Percentiles rank a stretch among this genome's conserved stretches.
phyloP scores from a whole-genome alignment of 805 yeast genomes.

The Candida easanensis region DNA sequence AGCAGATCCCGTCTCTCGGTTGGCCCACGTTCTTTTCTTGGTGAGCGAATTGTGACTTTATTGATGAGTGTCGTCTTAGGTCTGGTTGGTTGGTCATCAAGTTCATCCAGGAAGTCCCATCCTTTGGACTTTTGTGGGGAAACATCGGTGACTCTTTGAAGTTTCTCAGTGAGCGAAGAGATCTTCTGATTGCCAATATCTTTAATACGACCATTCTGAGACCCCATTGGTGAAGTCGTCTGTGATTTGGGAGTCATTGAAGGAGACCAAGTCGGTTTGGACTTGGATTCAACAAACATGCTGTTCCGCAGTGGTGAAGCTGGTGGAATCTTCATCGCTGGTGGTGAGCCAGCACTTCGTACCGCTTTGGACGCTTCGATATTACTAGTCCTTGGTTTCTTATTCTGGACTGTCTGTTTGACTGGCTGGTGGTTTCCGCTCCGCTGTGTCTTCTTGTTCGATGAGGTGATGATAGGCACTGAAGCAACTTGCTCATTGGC shows the following conservation, averaged over 20 bases:
- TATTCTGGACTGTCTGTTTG: too few species aligned
- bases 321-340: neutral
- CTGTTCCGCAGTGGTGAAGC: conserved; percentile 11
- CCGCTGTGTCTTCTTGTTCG: too few species aligned
- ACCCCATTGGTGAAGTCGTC: neutral
- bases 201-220: neutral
- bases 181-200: conserved; percentile 1
- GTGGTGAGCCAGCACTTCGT: neutral
- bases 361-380: too few species aligned
- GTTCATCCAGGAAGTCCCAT: conserved; percentile 13
- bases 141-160: neutral
- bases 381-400: too few species aligned
- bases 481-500: too few species aligned
- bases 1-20: conserved; percentile 13
- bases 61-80: conserved; percentile 3
- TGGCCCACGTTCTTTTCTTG: conserved; percentile 4
- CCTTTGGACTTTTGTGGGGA: neutral
- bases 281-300: conserved; percentile 23
- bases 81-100: conserved; percentile 1
- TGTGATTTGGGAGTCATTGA: conserved; percentile 5
- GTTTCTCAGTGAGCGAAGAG: neutral
- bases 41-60: conserved; percentile 10
- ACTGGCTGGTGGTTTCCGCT: too few species aligned
- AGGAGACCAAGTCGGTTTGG: conserved; percentile 26
- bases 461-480: too few species aligned